These are phyloP conservation scores for Magnaporthales sp. DNA, from an alignment of 2,329 filamentous ascomycete genomes.

Conservation along the genomic window DNA sequence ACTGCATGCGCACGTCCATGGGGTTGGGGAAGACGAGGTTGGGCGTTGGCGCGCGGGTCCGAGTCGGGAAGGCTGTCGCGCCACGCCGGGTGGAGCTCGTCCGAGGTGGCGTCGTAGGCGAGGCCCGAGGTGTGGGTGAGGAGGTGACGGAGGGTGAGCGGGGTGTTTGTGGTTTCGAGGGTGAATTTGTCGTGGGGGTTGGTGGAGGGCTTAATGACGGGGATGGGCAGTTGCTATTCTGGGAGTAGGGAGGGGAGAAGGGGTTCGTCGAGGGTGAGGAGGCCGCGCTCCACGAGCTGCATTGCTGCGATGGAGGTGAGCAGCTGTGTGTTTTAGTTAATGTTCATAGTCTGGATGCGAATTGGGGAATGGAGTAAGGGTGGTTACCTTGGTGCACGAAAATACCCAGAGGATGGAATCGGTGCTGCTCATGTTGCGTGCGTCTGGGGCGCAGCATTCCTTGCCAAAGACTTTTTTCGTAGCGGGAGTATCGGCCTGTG, in stretches of 20 bases:
- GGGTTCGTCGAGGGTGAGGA: constrained; percentile 7
- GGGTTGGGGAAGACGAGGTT: neutral
- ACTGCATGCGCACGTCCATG: constrained; percentile 2
- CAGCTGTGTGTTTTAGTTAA: neutral
- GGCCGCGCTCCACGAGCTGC: constrained; percentile 4
- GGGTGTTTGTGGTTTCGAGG: constrained; percentile 3
- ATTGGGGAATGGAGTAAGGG: neutral
- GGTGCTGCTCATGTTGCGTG: constrained; percentile 1
- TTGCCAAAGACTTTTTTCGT: constrained; percentile 1
- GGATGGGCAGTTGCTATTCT: constrained; percentile 5
- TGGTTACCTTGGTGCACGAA: constrained; percentile 4
- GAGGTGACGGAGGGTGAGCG: constrained; percentile 13
- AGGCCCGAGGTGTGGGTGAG: constrained; percentile 12
- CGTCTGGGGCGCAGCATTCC: constrained; percentile 1
- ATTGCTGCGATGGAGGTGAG: constrained; percentile 4
- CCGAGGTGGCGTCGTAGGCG: constrained; percentile 8
- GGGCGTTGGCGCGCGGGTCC: neutral
- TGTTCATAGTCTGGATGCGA: neutral
- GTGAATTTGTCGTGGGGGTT: neutral
- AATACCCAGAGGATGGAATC: constrained; percentile 2
- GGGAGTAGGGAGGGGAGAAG: constrained; percentile 2
- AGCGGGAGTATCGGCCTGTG: neutral
- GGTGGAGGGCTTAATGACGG: too few relatives aligned
- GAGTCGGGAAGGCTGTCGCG: constrained; percentile 1
- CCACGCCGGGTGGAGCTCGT: neutral